Conservation (phyloP, 1,284 basidiomycete genomes). For the Fomitiporia mediterranea region DNA sequence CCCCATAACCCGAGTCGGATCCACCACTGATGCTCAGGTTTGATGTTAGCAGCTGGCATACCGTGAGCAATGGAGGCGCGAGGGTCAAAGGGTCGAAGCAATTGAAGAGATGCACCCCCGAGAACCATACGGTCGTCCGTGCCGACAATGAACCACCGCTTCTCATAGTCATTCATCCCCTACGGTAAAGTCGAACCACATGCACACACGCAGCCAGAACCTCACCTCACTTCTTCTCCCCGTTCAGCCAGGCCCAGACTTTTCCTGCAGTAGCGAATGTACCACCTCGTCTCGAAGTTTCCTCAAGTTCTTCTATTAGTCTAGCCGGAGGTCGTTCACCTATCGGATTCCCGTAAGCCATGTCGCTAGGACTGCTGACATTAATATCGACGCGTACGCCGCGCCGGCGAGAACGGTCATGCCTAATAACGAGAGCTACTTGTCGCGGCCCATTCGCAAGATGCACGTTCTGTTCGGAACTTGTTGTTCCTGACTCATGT, state of each 20-base stretch:
- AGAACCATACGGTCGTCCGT: background rate
- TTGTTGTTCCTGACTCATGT: background rate
- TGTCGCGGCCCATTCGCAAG: background rate
- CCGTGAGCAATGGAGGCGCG: background rate
- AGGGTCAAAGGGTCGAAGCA: background rate
- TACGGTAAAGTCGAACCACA: background rate
- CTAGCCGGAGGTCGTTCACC: background rate
- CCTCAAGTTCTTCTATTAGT: conserved; percentile 17
- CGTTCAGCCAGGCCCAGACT: conserved; percentile 17
- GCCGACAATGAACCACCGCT: background rate
- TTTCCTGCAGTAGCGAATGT: conserved; percentile 15
- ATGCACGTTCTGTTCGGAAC: background rate
- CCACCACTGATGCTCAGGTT: background rate
- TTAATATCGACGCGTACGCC: conserved; percentile 16
- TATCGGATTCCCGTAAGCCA: too few relatives aligned
- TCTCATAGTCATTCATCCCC: background rate
- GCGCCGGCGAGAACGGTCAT: conserved; percentile 16
- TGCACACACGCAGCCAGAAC: background rate
- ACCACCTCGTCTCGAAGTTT: conserved; percentile 15
- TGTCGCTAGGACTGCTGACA: background rate
- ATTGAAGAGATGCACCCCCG: background rate
- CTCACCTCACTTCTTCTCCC: background rate
- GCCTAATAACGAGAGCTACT: conserved; percentile 9
- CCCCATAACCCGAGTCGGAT: background rate
- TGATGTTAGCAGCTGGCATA: background rate